Evolutionary conservation across 352 stramenopile species (phyloP).

Genomic region (Phytophthora foliorum): DNA sequence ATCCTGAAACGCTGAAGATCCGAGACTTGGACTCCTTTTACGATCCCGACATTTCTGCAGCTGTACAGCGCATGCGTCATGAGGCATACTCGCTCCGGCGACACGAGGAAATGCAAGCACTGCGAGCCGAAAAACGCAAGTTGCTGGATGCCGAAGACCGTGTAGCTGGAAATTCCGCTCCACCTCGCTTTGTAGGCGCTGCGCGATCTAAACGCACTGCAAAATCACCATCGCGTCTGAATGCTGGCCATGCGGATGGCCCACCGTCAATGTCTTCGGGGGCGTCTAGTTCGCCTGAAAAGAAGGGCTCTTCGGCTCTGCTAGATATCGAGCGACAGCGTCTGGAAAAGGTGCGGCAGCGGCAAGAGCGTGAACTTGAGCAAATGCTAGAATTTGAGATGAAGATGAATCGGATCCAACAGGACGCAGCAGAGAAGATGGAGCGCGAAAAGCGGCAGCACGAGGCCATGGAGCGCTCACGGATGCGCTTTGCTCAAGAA

Average conservation of each 20-base stretch:
- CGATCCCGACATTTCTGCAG: conserved; percentile 78
- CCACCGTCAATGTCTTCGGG: conserved; percentile 18
- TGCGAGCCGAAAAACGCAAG: conserved; percentile 83
- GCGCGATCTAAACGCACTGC: conserved; percentile 15
- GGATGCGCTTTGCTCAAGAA: conserved; percentile 68
- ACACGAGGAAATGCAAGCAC: conserved; percentile 92
- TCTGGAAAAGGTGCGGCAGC: conserved; percentile 79
- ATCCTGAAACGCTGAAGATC: conserved; percentile 93
- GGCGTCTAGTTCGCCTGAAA: conserved; percentile 18
- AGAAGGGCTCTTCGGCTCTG: conserved; percentile 50
- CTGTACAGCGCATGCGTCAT: conserved; percentile 93
- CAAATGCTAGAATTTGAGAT: conserved; percentile 95
- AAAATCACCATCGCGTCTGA: conserved; percentile 18
- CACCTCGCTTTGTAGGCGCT: conserved; percentile 17
- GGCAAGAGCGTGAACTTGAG: conserved; percentile 85
- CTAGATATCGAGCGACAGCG: conserved; percentile 75
- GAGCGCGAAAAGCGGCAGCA: conserved; percentile 73
- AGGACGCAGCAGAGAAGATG: conserved; percentile 74
- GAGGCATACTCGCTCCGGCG: conserved; percentile 93
- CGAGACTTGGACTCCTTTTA: conserved; percentile 94
- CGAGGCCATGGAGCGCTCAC: conserved; percentile 76
- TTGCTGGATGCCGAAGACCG: conserved; percentile 63
- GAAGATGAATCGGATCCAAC: conserved; percentile 89
- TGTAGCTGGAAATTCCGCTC: background rate
- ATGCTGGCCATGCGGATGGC: background rate